Evolutionary conservation across 306 rosid genomes (phyloP), one percentile per base, ranked within the genome.

Genomic region (Trichosanthes truncata): DNA sequence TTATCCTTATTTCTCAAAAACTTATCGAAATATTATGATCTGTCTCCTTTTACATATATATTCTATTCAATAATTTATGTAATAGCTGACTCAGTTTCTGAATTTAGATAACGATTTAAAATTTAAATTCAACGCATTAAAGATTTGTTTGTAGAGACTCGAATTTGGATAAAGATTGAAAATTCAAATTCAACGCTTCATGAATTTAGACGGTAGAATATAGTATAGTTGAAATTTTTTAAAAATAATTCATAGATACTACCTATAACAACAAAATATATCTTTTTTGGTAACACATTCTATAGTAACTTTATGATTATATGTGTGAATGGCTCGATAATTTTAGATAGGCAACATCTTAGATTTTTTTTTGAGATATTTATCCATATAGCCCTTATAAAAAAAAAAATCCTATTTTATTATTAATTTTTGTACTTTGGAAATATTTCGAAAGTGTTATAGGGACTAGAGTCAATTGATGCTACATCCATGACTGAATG

Each of bases 171-270:
- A 63, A 65, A n/a, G 2, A 3, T 33, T 3, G 3, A 18, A 35
- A 65, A 17, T 35, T 63, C 7, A 33, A 65, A 66, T 20, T 20
- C 13, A 63, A 66, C 46, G 6, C 29, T 3, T 1, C 25, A 11
- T 9, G 8, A 0, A 25, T n/a, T 2, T 57, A 2, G 3, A 1
- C 1, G 1, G 10, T 3, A 53, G 0, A 1, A n/a, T 20, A n/a
- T 6, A 6, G 12, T 8, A 20, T 61, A 29, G 68, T 61, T 29
- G 38, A 55, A 0, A n/a, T 7, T 20, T 5, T 4, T 12, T 13
- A 10, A 20, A 55, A 55, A 20, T 55, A 5, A 6, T 29, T 4
- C 1, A 61, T 61, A 33, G 2, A 61, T 14, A 29, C 1, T 35
- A 33, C 25, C 45, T 15, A 63, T 65, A 66, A 66, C 26, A 36